Percentiles rank a stretch among this genome's conserved stretches.
These are phyloP conservation scores for Pharus latifolius DNA, from an alignment of 176 grass and related monocot species.

Conservation along the genomic window DNA sequence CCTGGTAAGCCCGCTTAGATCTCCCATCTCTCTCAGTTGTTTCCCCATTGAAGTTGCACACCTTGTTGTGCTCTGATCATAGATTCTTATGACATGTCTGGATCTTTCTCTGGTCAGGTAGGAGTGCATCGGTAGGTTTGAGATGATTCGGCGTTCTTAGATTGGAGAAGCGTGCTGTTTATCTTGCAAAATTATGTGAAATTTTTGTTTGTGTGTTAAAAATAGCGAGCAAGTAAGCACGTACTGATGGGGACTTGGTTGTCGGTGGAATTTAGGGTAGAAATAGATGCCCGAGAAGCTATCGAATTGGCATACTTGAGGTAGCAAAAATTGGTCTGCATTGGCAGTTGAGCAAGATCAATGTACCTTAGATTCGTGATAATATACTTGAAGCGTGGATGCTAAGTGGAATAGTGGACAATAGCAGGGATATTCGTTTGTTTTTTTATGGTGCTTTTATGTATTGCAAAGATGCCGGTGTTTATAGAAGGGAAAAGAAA, in stretches of 20 bases:
- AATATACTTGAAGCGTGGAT: neutral
- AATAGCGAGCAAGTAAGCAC: neutral
- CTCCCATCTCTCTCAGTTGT: neutral
- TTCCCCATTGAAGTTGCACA: neutral
- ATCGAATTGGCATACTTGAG: neutral
- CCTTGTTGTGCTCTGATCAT: neutral
- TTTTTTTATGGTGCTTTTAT: neutral
- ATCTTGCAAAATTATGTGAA: neutral
- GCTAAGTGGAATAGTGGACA: too few relatives aligned
- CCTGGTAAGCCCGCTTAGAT: neutral
- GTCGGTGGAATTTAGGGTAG: neutral
- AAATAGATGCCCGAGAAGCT: neutral
- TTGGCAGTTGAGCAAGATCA: too few relatives aligned
- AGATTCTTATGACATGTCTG: neutral
- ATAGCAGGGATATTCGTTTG: too few relatives aligned
- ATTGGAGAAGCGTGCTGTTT: too few relatives aligned
- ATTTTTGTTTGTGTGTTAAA: neutral
- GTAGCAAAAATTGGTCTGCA: neutral
- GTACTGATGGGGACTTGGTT: neutral
- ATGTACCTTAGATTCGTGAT: neutral
- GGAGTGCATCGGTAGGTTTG: constrained; percentile 11
- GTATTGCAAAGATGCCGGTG: neutral
- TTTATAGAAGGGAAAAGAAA: neutral
- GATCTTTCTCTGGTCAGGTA: neutral
- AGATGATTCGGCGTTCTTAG: too few relatives aligned